phyloP scores from a whole-genome alignment of 1,284 basidiomycete species.

The Melampsora larici-populina region DNA sequence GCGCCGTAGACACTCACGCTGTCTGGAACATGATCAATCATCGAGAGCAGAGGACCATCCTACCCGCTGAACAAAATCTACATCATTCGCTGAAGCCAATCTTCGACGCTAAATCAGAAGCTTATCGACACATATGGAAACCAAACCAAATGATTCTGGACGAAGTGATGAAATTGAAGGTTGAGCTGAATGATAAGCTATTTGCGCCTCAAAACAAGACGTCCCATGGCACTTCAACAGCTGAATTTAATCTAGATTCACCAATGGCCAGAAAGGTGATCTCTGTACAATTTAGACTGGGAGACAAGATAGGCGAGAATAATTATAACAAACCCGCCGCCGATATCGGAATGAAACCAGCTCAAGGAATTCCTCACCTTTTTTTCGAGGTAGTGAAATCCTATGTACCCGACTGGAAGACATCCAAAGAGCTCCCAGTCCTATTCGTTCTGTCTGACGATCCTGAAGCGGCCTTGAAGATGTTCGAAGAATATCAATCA shows the following conservation, averaged over 20 bases:
- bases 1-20: too few relatives aligned
- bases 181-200: not conserved
- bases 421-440: not conserved
- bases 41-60: not conserved
- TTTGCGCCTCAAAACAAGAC: not conserved
- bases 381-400: too few relatives aligned
- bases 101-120: not conserved
- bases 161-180: not conserved
- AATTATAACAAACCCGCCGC: not conserved
- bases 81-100: not conserved
- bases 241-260: not conserved
- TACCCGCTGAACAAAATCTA: not conserved
- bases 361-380: not conserved
- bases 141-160: not conserved
- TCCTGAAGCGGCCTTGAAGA: not conserved
- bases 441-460: not conserved
- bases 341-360: not conserved
- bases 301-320: not conserved
- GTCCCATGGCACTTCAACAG: not conserved
- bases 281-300: not conserved
- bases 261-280: not conserved
- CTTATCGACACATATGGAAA: not conserved
- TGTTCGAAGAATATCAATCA: not conserved
- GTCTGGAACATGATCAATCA: not conserved
- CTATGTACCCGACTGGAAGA: too few relatives aligned